Evolutionary conservation across 768 basidiomycete species (phyloP).

Genomic region (Mrakia frigida): DNA sequence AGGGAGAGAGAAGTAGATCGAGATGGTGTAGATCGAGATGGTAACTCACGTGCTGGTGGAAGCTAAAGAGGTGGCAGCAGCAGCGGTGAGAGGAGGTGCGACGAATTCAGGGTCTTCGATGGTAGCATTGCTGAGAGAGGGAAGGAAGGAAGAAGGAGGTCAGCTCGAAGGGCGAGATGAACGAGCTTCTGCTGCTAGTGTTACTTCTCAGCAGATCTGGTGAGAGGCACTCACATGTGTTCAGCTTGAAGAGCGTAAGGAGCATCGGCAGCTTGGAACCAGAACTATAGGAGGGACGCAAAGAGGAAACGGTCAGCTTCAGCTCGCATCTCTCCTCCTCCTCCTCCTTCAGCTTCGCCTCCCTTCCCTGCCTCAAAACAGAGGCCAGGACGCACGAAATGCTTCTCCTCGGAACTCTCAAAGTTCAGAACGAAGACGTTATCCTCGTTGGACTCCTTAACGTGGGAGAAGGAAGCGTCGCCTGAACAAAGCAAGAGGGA

Average conservation of each 20-base stretch:
- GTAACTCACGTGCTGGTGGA: not conserved
- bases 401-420: slow-evolving; percentile 12
- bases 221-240: not conserved
- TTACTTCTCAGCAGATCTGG: not conserved
- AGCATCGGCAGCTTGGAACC: slow-evolving; percentile 26
- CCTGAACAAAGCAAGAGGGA: not conserved
- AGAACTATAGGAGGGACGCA: slow-evolving; percentile 18
- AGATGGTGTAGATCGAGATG: too few relatives aligned
- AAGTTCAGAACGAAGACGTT: slow-evolving; percentile 30
- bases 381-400: slow-evolving; percentile 12
- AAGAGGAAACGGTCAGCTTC: not conserved
- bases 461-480: slow-evolving; percentile 27
- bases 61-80: not conserved
- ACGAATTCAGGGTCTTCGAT: slow-evolving; percentile 29
- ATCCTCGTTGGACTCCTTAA: slow-evolving; percentile 9
- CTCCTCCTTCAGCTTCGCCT: not conserved
- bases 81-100: not conserved
- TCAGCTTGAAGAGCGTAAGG: slow-evolving; percentile 9
- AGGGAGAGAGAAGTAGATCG: not conserved
- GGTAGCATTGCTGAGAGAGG: slow-evolving; percentile 25
- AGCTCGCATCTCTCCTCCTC: not conserved
- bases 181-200: slow-evolving; percentile 3
- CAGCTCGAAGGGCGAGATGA: not conserved
- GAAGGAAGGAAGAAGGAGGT: not conserved
- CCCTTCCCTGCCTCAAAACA: not conserved